Evolutionary conservation across 306 rosid genomes (phyloP), one percentile per base, ranked within the genome.

Genomic region (Senna siamea): DNA sequence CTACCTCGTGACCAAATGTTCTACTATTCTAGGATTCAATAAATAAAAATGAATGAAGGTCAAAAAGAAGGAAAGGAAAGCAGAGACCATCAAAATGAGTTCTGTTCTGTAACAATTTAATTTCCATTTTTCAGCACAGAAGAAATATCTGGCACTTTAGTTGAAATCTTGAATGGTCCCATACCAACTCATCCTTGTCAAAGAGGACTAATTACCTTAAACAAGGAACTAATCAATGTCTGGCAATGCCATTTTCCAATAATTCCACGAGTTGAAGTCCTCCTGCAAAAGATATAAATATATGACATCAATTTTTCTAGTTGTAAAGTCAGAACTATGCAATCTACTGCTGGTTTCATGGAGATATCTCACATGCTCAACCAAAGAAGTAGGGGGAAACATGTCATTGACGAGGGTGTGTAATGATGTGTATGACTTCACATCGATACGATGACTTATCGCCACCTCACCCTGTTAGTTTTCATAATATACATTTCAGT

Each of bases 401-500:
- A 93, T 93, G 84, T 93, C 98, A 6, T 93, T 85, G 56, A 93
- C 98, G 4, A 93, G 97, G 43, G 98, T 93, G 80, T 93, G 98
- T 54, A 93, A 72, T 19, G 96, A 91, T n/a, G 98, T 93, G 82
- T 93, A 91, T 4, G 98, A 89, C 84, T 89, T 93, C 30, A 87
- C 89, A 38, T 88, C 96, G 6, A 82, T 79, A 1, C 92, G 87
- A 66, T 93, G 97, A 80, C 98, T 93, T 57, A 81, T 91, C 53
- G 98, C 98, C n/a, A 93, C 98, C 83, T 93, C 98, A 28, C 98
- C 97, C 98, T 93, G 85, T 69, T 37, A 77, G 66, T 74, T 68
- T 55, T 56, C 30, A 53, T 19, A 14, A 53, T 19, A 8, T 35
- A 47, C 59, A 70, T 48, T 61, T 75, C 23, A 61, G 74, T 47